Percentiles rank a stretch among this genome's conserved stretches.
phyloP scores from a whole-genome alignment of 768 basidiomycete species.

The Naganishia kalamii region DNA sequence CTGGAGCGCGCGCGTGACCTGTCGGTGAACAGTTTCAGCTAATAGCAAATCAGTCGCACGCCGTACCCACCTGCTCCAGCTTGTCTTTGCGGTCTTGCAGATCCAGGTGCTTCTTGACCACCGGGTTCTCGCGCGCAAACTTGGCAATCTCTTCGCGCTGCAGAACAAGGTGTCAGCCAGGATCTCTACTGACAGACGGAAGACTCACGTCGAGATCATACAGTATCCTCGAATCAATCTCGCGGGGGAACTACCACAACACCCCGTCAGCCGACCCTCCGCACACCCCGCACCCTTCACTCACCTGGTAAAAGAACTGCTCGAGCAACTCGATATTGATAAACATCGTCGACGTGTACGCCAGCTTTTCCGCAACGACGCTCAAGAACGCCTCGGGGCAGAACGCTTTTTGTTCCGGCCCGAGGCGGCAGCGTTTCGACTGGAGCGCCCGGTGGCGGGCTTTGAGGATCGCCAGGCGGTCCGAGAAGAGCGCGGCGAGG shows the following conservation, averaged over 20 bases:
- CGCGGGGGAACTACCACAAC: slow-evolving; percentile 74
- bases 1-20: slow-evolving; percentile 95
- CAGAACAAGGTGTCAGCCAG: not conserved
- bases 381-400: slow-evolving; percentile 97
- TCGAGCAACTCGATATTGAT: slow-evolving; percentile 97
- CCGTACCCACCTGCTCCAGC: slow-evolving; percentile 67
- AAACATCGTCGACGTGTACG: slow-evolving; percentile 93
- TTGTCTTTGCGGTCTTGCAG: slow-evolving; percentile 96
- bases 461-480: slow-evolving; percentile 74
- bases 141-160: slow-evolving; percentile 71
- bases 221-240: slow-evolving; percentile 86
- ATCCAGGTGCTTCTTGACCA: slow-evolving; percentile 77
- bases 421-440: slow-evolving; percentile 78
- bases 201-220: slow-evolving; percentile 73
- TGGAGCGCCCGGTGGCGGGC: slow-evolving; percentile 77
- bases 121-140: slow-evolving; percentile 93
- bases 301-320: slow-evolving; percentile 95
- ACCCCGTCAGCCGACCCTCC: not conserved
- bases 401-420: slow-evolving; percentile 78
- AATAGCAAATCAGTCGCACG: not conserved
- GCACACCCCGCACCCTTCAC: slow-evolving; percentile 26
- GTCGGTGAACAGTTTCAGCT: not conserved
- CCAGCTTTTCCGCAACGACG: slow-evolving; percentile 92
- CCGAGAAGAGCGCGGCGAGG: slow-evolving; percentile 80
- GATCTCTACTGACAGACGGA: not conserved